Conservation (phyloP, 2,329 filamentous ascomycete genomes). For the Setomelanomma holmii region DNA sequence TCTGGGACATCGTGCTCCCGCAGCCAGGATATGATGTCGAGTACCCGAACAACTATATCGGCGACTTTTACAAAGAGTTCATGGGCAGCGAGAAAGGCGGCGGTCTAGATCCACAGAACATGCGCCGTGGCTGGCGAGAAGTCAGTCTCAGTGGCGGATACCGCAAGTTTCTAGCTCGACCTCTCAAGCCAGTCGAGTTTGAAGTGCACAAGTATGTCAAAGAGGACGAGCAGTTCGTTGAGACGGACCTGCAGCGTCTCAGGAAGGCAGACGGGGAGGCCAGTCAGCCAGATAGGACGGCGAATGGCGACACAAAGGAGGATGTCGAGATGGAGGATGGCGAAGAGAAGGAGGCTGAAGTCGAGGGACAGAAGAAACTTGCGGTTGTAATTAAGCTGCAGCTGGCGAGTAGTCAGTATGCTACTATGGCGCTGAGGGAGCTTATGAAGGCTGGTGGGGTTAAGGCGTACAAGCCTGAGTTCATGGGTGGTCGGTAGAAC, state of each 20-base stretch:
- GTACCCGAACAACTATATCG: slow-evolving; percentile 84
- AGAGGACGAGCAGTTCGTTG: slow-evolving; percentile 82
- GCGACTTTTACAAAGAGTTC: slow-evolving; percentile 82
- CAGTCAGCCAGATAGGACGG: slow-evolving; percentile 34
- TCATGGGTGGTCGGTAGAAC: slow-evolving; percentile 55
- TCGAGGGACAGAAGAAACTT: slow-evolving; percentile 57
- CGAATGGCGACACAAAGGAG: slow-evolving; percentile 60
- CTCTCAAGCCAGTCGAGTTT: slow-evolving; percentile 68
- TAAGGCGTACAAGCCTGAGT: slow-evolving; percentile 68
- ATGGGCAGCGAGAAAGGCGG: slow-evolving; percentile 85
- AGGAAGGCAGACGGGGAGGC: slow-evolving; percentile 45
- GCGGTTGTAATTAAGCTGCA: slow-evolving; percentile 77
- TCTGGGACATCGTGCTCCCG: slow-evolving; percentile 90
- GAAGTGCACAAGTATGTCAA: slow-evolving; percentile 74
- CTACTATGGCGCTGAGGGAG: slow-evolving; percentile 82
- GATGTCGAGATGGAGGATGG: slow-evolving; percentile 18
- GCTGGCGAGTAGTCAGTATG: slow-evolving; percentile 80
- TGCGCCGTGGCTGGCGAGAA: slow-evolving; percentile 86
- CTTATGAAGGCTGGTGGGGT: slow-evolving; percentile 73
- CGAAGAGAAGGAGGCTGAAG: slow-evolving; percentile 31
- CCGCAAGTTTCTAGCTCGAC: slow-evolving; percentile 79
- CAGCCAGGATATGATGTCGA: slow-evolving; percentile 89
- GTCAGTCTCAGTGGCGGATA: slow-evolving; percentile 89
- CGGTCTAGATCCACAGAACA: slow-evolving; percentile 78
- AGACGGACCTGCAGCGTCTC: slow-evolving; percentile 81